Base-by-base conservation (phyloP, 2,329 filamentous ascomycete species). In the Paecilomyces sp. region DNA sequence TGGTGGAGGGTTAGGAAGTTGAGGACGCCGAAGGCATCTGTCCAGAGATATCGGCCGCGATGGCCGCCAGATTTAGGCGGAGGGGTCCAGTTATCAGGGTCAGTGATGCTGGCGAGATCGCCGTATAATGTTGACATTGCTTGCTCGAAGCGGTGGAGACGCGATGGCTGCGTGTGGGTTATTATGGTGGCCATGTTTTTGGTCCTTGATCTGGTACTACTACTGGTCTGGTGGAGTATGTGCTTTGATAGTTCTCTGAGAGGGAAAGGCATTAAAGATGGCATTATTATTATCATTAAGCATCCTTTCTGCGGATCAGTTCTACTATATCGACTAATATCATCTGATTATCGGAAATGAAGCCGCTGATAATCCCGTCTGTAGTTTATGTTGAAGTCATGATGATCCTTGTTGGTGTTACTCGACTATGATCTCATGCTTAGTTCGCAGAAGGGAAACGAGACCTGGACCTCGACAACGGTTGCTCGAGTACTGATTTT, bases 21-120 rank as follows among this genome's bases (percentile, higher is more conserved):
- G 60, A 86, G 64, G 7, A 86, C 80, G 3, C 83, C 84, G 65
- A 85, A 85, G 0, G 83, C 82, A 63, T 86, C 84, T 0, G 82
- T 85, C 84, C 83, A 85, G 24, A 86, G 76, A 65, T 85, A 85
- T 15, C 84, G 79, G 22, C 83, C 83, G n/a, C 74, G 75, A 64
- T 85, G 82, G 11, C 83, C 83, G 6, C 81, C 82, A 0, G 82
- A 78, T 30, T 75, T 77, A 1, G 76, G 76, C 0, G 82, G 82
- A 1, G 81, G 81, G 0, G 60, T 74, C 83, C 83, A 85, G 4
- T 63, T 58, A 6, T 63, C 57, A 0, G 74, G 70, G 41, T 72
- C 66, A 9, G 60, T 47, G 55, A 77, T 68, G 11, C 61, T 59
- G 57, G 64, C 64, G 59, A 78, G 70, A 24, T 65, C 68, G 12